Percentiles rank a stretch among this genome's conserved stretches.
These are phyloP conservation scores for Lobosporangium transversale DNA, from an alignment of 192 early-diverging fungal genomes.

Conservation along the genomic window DNA sequence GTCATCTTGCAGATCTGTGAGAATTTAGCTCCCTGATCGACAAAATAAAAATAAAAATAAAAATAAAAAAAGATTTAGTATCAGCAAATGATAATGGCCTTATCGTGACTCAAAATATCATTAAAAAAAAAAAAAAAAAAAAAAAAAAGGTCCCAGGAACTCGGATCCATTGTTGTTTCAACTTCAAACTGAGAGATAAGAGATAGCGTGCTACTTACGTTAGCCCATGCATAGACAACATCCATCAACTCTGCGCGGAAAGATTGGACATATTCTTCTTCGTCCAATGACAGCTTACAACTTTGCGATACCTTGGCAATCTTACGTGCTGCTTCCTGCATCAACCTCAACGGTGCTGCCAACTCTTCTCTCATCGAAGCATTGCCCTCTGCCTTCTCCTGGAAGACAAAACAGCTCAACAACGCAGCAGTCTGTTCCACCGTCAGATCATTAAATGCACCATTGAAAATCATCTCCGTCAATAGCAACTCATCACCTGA, in stretches of 20 bases:
- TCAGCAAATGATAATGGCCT: not conserved
- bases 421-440: conserved; percentile 88
- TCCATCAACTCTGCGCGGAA: conserved; percentile 95
- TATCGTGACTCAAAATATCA: not conserved
- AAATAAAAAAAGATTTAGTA: not conserved
- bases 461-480: conserved; percentile 97
- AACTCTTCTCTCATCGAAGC: conserved; percentile 79
- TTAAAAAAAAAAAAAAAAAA: not conserved
- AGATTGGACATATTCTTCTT: conserved; percentile 86
- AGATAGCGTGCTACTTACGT: too few species aligned
- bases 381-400: conserved; percentile 74
- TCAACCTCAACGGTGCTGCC: conserved; percentile 71
- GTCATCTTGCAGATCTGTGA: conserved; percentile 95
- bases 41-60: not conserved
- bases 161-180: too few species aligned
- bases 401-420: conserved; percentile 92
- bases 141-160: too few species aligned
- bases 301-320: conserved; percentile 90
- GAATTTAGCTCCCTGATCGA: conserved; percentile 86
- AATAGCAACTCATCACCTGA: conserved; percentile 93
- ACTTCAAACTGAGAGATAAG: too few species aligned
- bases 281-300: conserved; percentile 86
- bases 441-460: conserved; percentile 93
- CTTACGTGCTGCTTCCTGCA: conserved; percentile 87
- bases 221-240: conserved; percentile 91